Evolutionary conservation across 768 basidiomycete species (phyloP).

Genomic region (button mushroom (Agaricus bisporus)): DNA sequence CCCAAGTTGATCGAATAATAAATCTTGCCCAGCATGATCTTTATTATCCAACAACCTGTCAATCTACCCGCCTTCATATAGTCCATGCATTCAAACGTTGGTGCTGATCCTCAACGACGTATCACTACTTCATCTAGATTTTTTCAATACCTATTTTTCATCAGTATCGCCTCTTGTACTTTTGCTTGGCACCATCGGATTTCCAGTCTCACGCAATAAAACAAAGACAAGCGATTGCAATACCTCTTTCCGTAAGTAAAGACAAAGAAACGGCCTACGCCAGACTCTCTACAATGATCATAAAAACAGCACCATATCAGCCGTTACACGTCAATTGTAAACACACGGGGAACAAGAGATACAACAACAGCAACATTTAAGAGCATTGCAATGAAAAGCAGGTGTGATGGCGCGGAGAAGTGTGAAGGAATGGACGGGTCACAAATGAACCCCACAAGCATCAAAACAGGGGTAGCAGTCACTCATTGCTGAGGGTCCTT

Average conservation of each 20-base stretch:
- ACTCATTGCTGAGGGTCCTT: constrained; percentile 18
- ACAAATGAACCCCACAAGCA: constrained; percentile 29
- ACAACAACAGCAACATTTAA: constrained; percentile 29
- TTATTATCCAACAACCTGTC: constrained; percentile 49
- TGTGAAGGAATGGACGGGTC: constrained; percentile 46
- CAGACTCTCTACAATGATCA: constrained; percentile 36
- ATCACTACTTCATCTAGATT: neutral
- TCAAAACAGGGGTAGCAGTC: neutral
- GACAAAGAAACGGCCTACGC: constrained; percentile 50
- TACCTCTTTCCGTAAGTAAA: constrained; percentile 51
- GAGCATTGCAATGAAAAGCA: constrained; percentile 30
- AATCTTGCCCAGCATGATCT: constrained; percentile 60
- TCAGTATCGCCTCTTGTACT: neutral
- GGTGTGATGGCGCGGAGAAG: constrained; percentile 12
- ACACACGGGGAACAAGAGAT: constrained; percentile 13
- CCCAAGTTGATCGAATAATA: constrained; percentile 50
- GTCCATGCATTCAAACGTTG: constrained; percentile 42
- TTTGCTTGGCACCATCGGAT: neutral
- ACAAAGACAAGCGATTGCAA: constrained; percentile 41
- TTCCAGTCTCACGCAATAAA: constrained; percentile 5
- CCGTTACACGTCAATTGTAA: constrained; percentile 11
- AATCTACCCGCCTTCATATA: constrained; percentile 51
- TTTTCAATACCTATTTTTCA: neutral
- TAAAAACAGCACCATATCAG: constrained; percentile 17
- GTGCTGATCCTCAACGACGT: constrained; percentile 11